phyloP scores from a whole-genome alignment of 805 yeast species.

The Blastobotrys americana region DNA sequence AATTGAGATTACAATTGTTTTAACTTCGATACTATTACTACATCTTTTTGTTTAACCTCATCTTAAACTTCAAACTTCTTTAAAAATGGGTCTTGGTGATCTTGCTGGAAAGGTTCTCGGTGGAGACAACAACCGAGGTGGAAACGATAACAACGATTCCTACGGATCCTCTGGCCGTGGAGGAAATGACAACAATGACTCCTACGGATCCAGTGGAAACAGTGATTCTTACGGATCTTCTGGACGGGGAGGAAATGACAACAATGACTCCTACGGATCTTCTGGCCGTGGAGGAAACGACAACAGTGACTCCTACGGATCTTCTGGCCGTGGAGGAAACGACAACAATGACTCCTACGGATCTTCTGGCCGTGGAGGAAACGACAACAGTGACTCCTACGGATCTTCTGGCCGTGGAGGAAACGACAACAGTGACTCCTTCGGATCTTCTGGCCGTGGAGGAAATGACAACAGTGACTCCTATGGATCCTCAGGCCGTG shows the following conservation, averaged over 20 bases:
- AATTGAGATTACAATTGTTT: not conserved
- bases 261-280: conserved; percentile 29
- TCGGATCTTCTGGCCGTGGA: conserved; percentile 30
- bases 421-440: conserved; percentile 28
- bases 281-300: conserved; percentile 28
- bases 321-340: conserved; percentile 22
- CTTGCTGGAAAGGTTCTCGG: conserved; percentile 12
- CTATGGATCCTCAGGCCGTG: conserved; percentile 15
- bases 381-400: conserved; percentile 14
- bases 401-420: conserved; percentile 17
- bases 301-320: conserved; percentile 32
- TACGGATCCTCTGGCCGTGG: conserved; percentile 24
- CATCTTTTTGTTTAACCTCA: not conserved
- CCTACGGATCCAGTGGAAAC: conserved; percentile 19
- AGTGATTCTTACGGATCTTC: conserved; percentile 20
- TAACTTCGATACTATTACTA: not conserved
- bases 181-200: conserved; percentile 18
- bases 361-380: conserved; percentile 7
- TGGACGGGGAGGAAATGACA: conserved; percentile 28
- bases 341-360: conserved; percentile 18
- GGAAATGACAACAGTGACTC: conserved; percentile 26
- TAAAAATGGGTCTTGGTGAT: conserved; percentile 21
- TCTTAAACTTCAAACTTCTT: not conserved
- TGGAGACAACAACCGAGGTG: conserved; percentile 1
- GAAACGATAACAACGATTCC: conserved; percentile 23